Evolutionary conservation across 768 basidiomycete species (phyloP).

Genomic region (Hydnomerulius pinastri): DNA sequence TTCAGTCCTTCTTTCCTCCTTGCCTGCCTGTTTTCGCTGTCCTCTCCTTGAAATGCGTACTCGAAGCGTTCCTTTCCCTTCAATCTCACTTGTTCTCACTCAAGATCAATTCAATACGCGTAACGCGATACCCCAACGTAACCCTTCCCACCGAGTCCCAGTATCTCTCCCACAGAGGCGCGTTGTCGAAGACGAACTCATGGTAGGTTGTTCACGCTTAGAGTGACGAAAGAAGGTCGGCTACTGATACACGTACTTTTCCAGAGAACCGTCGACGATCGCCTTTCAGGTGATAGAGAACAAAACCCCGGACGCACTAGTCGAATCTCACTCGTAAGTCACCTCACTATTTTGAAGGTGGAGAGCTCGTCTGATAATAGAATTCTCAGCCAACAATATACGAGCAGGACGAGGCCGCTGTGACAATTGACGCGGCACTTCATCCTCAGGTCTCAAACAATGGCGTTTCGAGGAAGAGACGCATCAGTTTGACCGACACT

Average conservation of each 20-base stretch:
- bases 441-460: not conserved
- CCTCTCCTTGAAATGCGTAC: conserved; percentile 2
- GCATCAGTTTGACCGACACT: conserved; percentile 6
- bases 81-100: conserved; percentile 3
- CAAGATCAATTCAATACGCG: not conserved
- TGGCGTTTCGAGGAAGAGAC: not conserved
- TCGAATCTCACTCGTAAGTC: not conserved
- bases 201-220: conserved; percentile 4
- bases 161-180: not conserved
- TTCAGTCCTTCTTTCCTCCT: not conserved
- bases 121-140: not conserved
- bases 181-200: conserved; percentile 3
- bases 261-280: conserved; percentile 8
- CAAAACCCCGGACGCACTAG: not conserved
- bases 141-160: not conserved
- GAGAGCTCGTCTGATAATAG: not conserved
- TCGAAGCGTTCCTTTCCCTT: conserved; percentile 5
- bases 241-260: not conserved
- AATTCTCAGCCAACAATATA: conserved; percentile 4
- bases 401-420: conserved; percentile 5
- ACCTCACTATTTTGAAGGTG: not conserved
- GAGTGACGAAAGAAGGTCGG: not conserved
- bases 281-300: not conserved
- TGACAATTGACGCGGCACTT: conserved; percentile 2
- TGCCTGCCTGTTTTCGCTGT: not conserved